Base-by-base conservation (phyloP, 768 basidiomycete genomes). In the Agaricus subrufescens region DNA sequence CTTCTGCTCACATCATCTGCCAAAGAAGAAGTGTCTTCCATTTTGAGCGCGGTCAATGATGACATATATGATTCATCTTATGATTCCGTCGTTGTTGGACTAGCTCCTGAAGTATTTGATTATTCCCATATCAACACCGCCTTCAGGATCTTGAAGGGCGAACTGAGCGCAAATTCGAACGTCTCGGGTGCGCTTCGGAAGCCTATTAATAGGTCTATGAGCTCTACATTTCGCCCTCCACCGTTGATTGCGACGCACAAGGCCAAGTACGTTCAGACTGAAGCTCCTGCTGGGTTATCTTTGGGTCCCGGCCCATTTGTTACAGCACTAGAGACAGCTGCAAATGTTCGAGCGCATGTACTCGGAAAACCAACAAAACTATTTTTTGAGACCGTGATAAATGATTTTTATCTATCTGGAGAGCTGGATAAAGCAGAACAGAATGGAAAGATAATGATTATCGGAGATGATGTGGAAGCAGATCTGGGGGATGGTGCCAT, bases 231-330 rank as follows among this genome's bases (percentile, higher is more conserved):
- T 29, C 49, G 40, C 34, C 40, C 39, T 12, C 65, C 53, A 74
- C 71, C 3, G 71, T 46, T 88, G 51, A 79, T 89, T 29, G 84
- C 82, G 0, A 80, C 86, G 0, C 85, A 88, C 67, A 74, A 76
- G 48, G 76, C 80, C 2, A 76, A 75, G 52, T 86, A 79, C 67
- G 66, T 84, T 27, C 70, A 81, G 60, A 66, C 71, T 0, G 66
- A 73, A 26, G 67, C 67, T 19, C 61, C 72, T 4, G 75, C 80
- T 30, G 80, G 75, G 0, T 73, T 88, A 6, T 84, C 83, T 3
- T 71, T 89, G 11, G 87, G 88, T 2, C 84, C 86, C 0, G 87
- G 88, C 0, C 85, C 87, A 2, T 90, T 89, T 62, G 79, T 89
- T 15, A 66, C 73, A 1, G 85, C 83, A 0, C 73, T 89, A 12